Base-by-base conservation (phyloP, 1,284 basidiomycete species). In the Exobasidium rhododendri region DNA sequence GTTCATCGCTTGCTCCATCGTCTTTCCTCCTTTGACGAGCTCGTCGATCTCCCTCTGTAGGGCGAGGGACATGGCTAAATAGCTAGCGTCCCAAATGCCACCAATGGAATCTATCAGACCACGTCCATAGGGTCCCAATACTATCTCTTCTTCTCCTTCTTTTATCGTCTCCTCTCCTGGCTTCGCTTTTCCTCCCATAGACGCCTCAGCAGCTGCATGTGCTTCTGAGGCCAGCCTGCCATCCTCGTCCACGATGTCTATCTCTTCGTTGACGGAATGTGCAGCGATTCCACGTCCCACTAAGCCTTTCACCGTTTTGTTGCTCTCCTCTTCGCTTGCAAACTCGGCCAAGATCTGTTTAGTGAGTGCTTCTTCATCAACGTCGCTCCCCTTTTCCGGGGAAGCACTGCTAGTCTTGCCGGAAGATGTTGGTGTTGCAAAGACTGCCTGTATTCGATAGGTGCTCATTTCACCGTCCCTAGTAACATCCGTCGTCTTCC, bases 71-170 rank as follows among this genome's bases (percentile, higher is more conserved):
- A 69, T 67, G 10, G 81, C 81, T 44, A 78, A 73, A 44, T 74
- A 63, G 0, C 80, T 78, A 1, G 80, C 76, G 53, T 82, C 81
- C 51, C 75, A 69, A 30, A 82, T 70, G 0, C 81, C 81, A n/a
- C 81, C 81, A 13, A 82, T 73, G 3, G 76, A 73, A 62, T 82
- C 81, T 17, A 82, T 68, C 22, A 82, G 69, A 2, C 81, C 81
- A 2, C 77, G 69, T 0, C 81, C 81, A 52, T 78, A 74, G 0
- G 80, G 77, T 0, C 75, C 76, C 0, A 44, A 10, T 44, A 24
- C 24, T 20, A 31, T 52, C 32, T 40, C 55, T 26, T 47, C 46
- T 11, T 22, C 28, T 43, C 20, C 31, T 28, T 20, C 58, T 7
- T 6, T 13, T 17, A 50, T 30, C 4, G 47, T 11, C 20, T 30